phyloP scores from a whole-genome alignment of 371 early-diverging fungal species.

The Dichotomocladium elegans region DNA sequence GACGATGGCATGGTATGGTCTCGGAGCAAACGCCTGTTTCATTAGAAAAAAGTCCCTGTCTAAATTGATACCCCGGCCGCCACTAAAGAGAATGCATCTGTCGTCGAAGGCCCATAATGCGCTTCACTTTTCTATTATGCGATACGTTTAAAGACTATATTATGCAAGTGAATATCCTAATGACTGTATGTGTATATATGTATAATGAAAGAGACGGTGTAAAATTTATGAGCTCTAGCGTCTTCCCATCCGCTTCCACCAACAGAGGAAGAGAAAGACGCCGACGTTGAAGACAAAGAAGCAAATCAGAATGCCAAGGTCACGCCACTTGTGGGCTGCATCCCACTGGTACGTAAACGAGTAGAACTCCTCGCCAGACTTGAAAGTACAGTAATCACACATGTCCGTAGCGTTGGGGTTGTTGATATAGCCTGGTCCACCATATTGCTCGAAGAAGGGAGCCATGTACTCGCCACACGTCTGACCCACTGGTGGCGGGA shows the following conservation, averaged over 20 bases:
- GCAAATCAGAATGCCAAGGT: conserved; percentile 53
- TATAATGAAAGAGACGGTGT: too few relatives aligned
- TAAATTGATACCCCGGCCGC: too few relatives aligned
- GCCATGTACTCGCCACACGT: conserved; percentile 57
- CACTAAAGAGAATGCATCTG: too few relatives aligned
- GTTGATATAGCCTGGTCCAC: conserved; percentile 51
- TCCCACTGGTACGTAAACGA: conserved; percentile 10
- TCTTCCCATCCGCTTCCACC: conserved; percentile 15
- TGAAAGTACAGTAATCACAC: conserved; percentile 62
- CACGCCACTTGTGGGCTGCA: conserved; percentile 61
- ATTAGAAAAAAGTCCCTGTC: too few relatives aligned
- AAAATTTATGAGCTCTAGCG: too few relatives aligned
- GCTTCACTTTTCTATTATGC: too few relatives aligned
- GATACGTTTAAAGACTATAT: too few relatives aligned
- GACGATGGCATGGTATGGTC: too few relatives aligned
- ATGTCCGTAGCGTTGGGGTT: conserved; percentile 34
- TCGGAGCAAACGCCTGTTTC: too few relatives aligned
- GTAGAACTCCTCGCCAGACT: conserved; percentile 52
- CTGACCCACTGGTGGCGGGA: conserved; percentile 51
- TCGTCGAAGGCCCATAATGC: too few relatives aligned
- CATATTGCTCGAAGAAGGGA: conserved; percentile 28
- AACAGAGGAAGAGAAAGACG: conserved; percentile 22
- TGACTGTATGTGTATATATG: too few relatives aligned
- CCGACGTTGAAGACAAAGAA: conserved; percentile 49
- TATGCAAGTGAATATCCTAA: too few relatives aligned